Evolutionary conservation across 1,139 yeast genomes (phyloP), one percentile per base, ranked within the genome.

Genomic region (Eremothecium sinecaudum): DNA sequence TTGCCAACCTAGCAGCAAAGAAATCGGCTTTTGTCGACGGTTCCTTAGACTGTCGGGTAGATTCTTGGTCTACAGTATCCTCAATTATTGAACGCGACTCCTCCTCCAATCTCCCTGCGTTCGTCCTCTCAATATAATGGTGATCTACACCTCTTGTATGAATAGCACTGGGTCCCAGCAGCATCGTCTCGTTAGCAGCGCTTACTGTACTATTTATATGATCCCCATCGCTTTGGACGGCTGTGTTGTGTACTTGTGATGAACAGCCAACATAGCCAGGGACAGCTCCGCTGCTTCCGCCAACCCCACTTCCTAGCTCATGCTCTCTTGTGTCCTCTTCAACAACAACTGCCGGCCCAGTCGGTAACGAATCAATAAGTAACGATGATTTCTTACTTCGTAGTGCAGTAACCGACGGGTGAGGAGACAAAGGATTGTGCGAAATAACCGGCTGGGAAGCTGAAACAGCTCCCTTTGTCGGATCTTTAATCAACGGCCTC

Each of bases 1-100:
- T 79, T 5, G 96, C 96, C 42, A 87, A 64, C 48, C 80, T 80
- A 1, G 97, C 96, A 9, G 97, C 97, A 60, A 87, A 87, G 39
- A 83, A 76, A 51, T 87, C 97, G 0, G 95, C 90, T 52, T 86
- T 73, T 4, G 94, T 61, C 6, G 63, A 53, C 40, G 44, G 35
- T 32, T 45, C 35, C 15, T 43, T 42, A 8, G 35, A 51, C 22
- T 49, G 45, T 15, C 46, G 44, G 9, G 37, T 33, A n/a, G 21
- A 11, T n/a, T 32, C 36, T 12, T 24, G 31, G 20, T 31, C 39
- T 9, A 23, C 23, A n/a, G 26, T 26, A 24, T 34, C 22, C 28
- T 32, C 31, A 20, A 24, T 23, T 10, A 10, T 17, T 4, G 30
- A 27, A 10, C 30, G n/a, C 21, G 30, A 16, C 21, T 27, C 30